Evolutionary conservation across 805 yeast genomes (phyloP), one percentile per base, ranked within the genome.

Genomic region (Candida maesae): DNA sequence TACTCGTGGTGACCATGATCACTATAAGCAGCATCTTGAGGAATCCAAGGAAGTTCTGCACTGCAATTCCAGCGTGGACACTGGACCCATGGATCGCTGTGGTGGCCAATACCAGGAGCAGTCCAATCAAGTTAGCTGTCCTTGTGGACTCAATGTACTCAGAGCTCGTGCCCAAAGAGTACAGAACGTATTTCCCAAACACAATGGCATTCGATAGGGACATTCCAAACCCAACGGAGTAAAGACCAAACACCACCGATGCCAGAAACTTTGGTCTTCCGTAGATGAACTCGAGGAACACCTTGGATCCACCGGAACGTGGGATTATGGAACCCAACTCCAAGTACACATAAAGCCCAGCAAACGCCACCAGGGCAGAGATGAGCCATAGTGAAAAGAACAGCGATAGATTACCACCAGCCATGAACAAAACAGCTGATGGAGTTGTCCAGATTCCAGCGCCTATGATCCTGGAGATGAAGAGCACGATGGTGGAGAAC

Each of bases 371-470:
- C 5, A 72, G 35, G 1, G 81, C 81, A 4, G 87, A 80, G 10
- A 79, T 54, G 3, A 70, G 23, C 93, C 93, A 84, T 1, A 84
- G 73, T 0, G 66, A 44, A 35, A 82, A 72, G 56, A 81, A 84
- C 25, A 81, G 52, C 16, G 70, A 61, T 2, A 81, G 76, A 9
- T 84, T 80, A 12, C 86, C 81, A 19, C 90, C 90, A 51, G 78
- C 76, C 49, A 81, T 83, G 14, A 45, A 71, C 52, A 76, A 81
- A 23, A 84, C 75, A 19, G 81, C 74, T 15, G 84, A 73, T 0
- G 90, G 82, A 1, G 81, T 76, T 7, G 89, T 81, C 64, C 84
- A 81, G 8, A 84, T 83, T 0, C 93, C 93, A 0, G 89, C 80
- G 0, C 95, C 93, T 11, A 84, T 65, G 31, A 84, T 84, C 45